A percentile compares a stretch with the other conserved stretches of the same genome.
Conservation (phyloP, 2,329 filamentous ascomycete species). For the Ophiocordyceps camponoti-floridani region DNA sequence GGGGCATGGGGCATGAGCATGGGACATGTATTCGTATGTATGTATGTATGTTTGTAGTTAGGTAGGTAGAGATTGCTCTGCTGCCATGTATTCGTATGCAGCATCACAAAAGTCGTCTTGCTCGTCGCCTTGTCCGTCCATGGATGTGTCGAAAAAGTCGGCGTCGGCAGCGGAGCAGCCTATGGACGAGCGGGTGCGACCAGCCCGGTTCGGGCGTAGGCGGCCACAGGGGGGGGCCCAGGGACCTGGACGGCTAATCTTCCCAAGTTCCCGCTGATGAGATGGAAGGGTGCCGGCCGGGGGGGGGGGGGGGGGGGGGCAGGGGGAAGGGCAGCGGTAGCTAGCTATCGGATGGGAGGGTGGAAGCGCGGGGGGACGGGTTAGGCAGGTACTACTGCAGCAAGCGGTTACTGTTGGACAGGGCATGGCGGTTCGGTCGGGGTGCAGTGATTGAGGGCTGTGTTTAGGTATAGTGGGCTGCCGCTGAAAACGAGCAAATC, state of each 20-base stretch:
- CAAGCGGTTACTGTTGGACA: too few species aligned
- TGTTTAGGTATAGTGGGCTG: too few species aligned
- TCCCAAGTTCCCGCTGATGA: neutral
- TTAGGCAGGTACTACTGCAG: neutral
- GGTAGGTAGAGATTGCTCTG: neutral
- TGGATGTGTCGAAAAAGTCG: neutral
- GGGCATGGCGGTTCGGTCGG: too few species aligned
- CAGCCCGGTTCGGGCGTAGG: too few species aligned
- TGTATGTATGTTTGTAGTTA: neutral
- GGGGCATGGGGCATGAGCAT: neutral
- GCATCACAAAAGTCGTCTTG: neutral
- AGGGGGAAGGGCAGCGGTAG: too few species aligned
- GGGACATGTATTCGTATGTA: neutral
- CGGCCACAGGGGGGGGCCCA: too few species aligned
- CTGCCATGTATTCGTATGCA: neutral
- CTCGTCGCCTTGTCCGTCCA: neutral
- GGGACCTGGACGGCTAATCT: neutral
- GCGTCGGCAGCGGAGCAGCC: conserved; percentile 1
- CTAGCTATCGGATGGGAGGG: neutral
- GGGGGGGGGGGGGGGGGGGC: too few species aligned
- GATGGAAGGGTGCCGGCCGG: too few species aligned
- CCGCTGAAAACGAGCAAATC: too few species aligned
- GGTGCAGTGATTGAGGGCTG: too few species aligned
- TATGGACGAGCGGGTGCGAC: conserved; percentile 1
- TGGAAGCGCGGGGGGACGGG: neutral